phyloP scores from a whole-genome alignment of 2,329 filamentous ascomycete species.

The Fusarium dlaminii region DNA sequence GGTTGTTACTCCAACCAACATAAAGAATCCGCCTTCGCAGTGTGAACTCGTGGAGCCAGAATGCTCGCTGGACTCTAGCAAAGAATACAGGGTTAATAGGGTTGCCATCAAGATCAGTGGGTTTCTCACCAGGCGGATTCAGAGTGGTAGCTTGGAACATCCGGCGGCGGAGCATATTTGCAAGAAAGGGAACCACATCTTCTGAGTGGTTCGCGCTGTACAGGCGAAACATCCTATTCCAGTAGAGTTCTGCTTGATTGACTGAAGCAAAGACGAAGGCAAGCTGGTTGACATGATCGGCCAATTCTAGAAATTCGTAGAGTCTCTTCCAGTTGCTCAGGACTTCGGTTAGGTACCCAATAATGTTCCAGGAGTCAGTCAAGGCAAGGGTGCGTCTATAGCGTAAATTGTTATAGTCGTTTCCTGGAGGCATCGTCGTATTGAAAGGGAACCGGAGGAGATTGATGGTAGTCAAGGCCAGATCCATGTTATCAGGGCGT shows the following conservation, averaged over 20 bases:
- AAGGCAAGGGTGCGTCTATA: rapidly evolving
- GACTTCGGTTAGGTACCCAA: background rate
- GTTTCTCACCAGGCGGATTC: background rate
- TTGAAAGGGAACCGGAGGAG: background rate
- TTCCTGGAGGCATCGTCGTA: background rate
- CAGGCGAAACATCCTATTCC: background rate
- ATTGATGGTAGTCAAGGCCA: background rate
- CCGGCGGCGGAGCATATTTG: background rate
- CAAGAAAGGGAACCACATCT: background rate
- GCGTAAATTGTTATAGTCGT: background rate
- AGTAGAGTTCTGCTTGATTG: background rate
- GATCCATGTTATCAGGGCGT: background rate
- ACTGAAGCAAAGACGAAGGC: background rate
- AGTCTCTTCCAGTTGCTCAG: background rate
- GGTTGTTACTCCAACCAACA: rapidly evolving
- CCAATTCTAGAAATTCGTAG: constrained; percentile 9
- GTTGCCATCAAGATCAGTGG: background rate
- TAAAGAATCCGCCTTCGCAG: rapidly evolving
- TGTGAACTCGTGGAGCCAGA: background rate
- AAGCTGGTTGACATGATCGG: constrained; percentile 1
- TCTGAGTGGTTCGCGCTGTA: background rate
- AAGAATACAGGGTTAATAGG: background rate
- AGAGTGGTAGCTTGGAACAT: background rate
- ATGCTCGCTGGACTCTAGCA: background rate
- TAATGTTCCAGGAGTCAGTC: background rate